Percentiles rank a stretch among this genome's conserved stretches.
Conservation (phyloP, 2,329 filamentous ascomycete genomes). For the Penicillium hordei region DNA sequence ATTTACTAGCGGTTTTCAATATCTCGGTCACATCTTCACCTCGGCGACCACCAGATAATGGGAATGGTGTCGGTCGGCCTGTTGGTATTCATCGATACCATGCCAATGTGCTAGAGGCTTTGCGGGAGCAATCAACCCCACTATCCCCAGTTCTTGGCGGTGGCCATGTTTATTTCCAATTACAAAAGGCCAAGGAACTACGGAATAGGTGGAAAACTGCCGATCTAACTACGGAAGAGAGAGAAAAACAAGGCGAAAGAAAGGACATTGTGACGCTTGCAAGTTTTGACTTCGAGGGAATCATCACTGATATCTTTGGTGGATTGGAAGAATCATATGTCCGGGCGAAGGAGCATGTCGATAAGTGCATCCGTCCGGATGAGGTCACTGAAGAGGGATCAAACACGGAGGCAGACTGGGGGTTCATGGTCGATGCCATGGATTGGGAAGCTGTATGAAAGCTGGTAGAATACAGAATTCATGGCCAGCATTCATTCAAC, state of each 20-base stretch:
- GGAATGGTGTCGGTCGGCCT: constrained; percentile 26
- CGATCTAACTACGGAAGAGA: constrained; percentile 46
- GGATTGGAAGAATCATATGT: constrained; percentile 61
- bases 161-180: constrained; percentile 57
- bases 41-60: constrained; percentile 8
- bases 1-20: constrained; percentile 64
- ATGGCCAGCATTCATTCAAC: neutral
- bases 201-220: constrained; percentile 72
- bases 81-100: constrained; percentile 60
- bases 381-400: constrained; percentile 10
- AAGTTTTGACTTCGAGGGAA: constrained; percentile 62
- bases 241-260: constrained; percentile 25
- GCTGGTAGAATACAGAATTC: neutral
- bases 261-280: constrained; percentile 46
- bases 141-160: constrained; percentile 57
- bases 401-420: constrained; percentile 50
- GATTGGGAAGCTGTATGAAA: constrained; percentile 52
- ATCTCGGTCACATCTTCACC: constrained; percentile 49
- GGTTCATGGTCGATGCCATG: constrained; percentile 61
- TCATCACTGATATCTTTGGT: constrained; percentile 57
- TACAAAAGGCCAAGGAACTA: constrained; percentile 67
- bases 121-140: constrained; percentile 59
- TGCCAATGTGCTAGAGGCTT: constrained; percentile 64
- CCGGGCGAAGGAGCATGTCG: constrained; percentile 52
- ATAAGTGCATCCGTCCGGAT: constrained; percentile 26